phyloP scores from a whole-genome alignment of 768 basidiomycete species.

The Auricularia sp. region DNA sequence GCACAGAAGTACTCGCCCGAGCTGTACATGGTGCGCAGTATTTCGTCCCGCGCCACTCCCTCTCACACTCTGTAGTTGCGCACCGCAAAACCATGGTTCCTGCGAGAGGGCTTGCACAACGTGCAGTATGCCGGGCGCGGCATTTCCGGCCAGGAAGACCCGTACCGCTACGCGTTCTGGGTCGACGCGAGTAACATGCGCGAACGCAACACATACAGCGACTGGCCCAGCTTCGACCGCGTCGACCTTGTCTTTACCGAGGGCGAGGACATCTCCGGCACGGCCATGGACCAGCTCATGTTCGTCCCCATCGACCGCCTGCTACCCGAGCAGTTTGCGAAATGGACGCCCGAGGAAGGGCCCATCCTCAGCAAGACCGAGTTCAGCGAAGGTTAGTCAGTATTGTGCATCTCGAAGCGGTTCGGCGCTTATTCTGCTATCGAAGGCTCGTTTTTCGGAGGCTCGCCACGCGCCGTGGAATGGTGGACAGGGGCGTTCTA shows the following conservation, averaged over 20 bases:
- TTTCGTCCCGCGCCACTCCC: background rate
- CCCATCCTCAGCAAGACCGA: slow-evolving; percentile 30
- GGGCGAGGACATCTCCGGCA: slow-evolving; percentile 21
- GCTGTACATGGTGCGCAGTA: slow-evolving; percentile 34
- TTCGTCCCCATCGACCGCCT: slow-evolving; percentile 37
- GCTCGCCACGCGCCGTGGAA: slow-evolving; percentile 30
- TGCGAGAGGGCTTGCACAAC: slow-evolving; percentile 31
- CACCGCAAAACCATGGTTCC: slow-evolving; percentile 45
- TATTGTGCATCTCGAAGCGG: slow-evolving; percentile 5
- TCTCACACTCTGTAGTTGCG: slow-evolving; percentile 16
- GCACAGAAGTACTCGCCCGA: slow-evolving; percentile 33
- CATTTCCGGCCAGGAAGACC: slow-evolving; percentile 3
- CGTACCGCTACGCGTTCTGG: slow-evolving; percentile 50
- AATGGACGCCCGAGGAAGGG: slow-evolving; percentile 39
- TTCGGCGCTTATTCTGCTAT: background rate
- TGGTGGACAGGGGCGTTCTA: slow-evolving; percentile 42
- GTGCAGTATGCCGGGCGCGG: slow-evolving; percentile 8
- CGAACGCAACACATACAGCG: slow-evolving; percentile 29
- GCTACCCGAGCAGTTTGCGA: slow-evolving; percentile 23
- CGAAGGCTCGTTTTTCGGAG: slow-evolving; percentile 47
- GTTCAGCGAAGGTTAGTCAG: slow-evolving; percentile 38
- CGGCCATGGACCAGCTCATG: slow-evolving; percentile 31
- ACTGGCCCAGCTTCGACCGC: slow-evolving; percentile 38
- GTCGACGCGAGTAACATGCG: slow-evolving; percentile 47
- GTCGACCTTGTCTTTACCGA: slow-evolving; percentile 34